Evolutionary conservation across 2,329 filamentous ascomycete species (phyloP), one percentile per base, ranked within the genome.

Genomic region (Diaporthe sp.): DNA sequence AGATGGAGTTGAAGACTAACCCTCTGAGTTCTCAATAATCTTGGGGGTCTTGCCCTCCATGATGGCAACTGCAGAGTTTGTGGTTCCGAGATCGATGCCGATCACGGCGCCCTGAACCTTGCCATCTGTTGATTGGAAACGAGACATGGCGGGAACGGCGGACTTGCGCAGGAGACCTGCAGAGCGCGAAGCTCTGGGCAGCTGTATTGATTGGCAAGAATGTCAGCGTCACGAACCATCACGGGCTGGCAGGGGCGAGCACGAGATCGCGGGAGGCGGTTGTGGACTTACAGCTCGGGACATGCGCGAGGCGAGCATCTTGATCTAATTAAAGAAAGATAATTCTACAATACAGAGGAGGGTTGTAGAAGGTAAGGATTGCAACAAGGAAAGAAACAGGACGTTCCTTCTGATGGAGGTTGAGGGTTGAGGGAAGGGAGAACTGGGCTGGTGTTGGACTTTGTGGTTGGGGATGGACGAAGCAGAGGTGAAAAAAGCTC

Each of bases 21-120:
- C 96, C 90, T 98, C 96, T 37, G 96, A 89, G 91, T 98, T 98
- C 88, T 98, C 96, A 84, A 98, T 98, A 84, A 98, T 98, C 87
- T 93, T 95, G 80, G 96, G 95, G 73, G 90, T 87, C 90, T 97
- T 97, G 86, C 96, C 97, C 90, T 98, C 96, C 96, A 98, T 98
- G 78, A 98, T 89, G 82, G 96, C 96, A 76, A 98, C 96, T 73
- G 96, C 96, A 76, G 96, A 98, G 92, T 98, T 98, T 81, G 96
- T 98, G 83, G 96, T 98, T 83, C 96, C 96, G 82, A 98, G 88
- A 90, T 98, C 96, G 84, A 98, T 98, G 93, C 97, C 97, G 82
- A 98, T 98, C 85, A 98, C 96, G 82, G 94, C 88, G 83, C 97
- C 97, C 88, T 96, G 94, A 76, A 98, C 94, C 92, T 98, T 98